Percentiles rank a stretch among this genome's conserved stretches.
Evolutionary conservation across 768 basidiomycete species (phyloP).

Genomic region (Asterophora lycoperdoides): DNA sequence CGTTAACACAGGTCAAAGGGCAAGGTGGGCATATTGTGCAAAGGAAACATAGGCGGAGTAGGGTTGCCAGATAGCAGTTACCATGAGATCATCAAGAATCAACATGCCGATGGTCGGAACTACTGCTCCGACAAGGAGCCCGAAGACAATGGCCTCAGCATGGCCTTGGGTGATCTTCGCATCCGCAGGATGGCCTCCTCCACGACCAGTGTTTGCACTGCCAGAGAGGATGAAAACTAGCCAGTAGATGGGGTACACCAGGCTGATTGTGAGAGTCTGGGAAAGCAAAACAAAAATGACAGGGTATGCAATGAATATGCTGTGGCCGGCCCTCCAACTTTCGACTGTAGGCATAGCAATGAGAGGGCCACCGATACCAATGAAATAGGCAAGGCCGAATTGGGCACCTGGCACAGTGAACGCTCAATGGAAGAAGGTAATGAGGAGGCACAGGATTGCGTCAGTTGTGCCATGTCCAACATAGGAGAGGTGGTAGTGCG

Average conservation of each 20-base stretch:
- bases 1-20: conserved; percentile 32
- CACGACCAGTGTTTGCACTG: conserved; percentile 23
- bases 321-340: conserved; percentile 34
- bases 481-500: conserved; percentile 36
- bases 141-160: conserved; percentile 51
- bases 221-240: conserved; percentile 40
- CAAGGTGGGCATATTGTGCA: conserved; percentile 35
- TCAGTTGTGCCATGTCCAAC: conserved; percentile 36
- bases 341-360: conserved; percentile 41
- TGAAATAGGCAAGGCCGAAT: conserved; percentile 34
- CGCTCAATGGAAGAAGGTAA: conserved; percentile 44
- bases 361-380: conserved; percentile 32
- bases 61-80: conserved; percentile 53
- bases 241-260: conserved; percentile 45
- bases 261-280: conserved; percentile 40
- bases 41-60: conserved; percentile 46
- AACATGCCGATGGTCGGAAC: conserved; percentile 48
- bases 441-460: conserved; percentile 36
- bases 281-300: conserved; percentile 36
- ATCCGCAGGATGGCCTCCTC: conserved; percentile 9
- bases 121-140: conserved; percentile 37
- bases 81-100: conserved; percentile 32
- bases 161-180: conserved; percentile 38
- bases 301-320: conserved; percentile 36
- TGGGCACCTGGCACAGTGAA: conserved; percentile 27